phyloP scores from a whole-genome alignment of 208 protist species.

The Acanthamoeba quina region DNA sequence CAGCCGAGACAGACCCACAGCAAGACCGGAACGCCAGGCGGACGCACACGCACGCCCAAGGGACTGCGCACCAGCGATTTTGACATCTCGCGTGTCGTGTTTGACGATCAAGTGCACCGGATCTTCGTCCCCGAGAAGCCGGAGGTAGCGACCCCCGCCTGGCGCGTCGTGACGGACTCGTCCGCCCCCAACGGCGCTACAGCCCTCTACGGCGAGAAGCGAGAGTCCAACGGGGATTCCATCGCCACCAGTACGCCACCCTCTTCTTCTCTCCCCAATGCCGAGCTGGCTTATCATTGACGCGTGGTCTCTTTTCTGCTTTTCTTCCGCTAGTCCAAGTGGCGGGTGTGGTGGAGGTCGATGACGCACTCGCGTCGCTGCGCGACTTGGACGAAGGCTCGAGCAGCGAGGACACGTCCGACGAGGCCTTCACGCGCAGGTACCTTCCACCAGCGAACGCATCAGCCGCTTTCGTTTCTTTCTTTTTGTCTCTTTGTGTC shows the following conservation, averaged over 20 bases:
- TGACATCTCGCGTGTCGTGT: conserved; percentile 49
- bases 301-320: background rate
- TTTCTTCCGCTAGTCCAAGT: background rate
- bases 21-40: conserved; percentile 24
- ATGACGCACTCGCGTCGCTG: background rate
- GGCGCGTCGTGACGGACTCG: conserved; percentile 12
- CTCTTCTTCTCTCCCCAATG: background rate
- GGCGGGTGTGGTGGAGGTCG: conserved; percentile 1
- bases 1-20: background rate
- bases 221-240: conserved; percentile 16
- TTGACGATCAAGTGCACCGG: conserved; percentile 47
- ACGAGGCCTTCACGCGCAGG: conserved; percentile 48
- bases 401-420: conserved; percentile 59
- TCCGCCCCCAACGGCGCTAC: background rate
- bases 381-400: conserved; percentile 29
- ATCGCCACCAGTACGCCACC: background rate
- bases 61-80: conserved; percentile 61
- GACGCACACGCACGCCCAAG: conserved; percentile 1
- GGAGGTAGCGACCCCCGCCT: background rate
- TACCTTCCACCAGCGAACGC: background rate
- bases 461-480: background rate
- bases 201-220: background rate
- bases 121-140: conserved; percentile 59
- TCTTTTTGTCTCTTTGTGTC: background rate
- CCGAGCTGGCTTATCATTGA: background rate